Evolutionary conservation across 1,284 basidiomycete species (phyloP).

Genomic region (Marasmius sp.): DNA sequence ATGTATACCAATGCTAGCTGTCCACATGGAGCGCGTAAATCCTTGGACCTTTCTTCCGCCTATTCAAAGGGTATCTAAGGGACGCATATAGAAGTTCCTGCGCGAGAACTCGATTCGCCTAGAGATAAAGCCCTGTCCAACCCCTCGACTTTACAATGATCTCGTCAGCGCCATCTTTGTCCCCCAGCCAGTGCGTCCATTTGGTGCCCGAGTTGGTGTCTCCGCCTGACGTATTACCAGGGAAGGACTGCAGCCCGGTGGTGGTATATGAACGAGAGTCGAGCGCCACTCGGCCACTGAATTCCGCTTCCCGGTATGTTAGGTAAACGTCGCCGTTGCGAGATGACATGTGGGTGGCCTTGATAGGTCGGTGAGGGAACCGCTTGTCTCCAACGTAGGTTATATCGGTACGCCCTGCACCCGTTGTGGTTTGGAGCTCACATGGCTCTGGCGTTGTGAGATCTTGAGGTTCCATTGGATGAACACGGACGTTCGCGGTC

Average conservation of each 20-base stretch:
- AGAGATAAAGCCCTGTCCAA: slow-evolving; percentile 58
- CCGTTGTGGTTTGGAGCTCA: slow-evolving; percentile 45
- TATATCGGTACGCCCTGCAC: slow-evolving; percentile 50
- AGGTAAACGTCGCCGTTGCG: slow-evolving; percentile 53
- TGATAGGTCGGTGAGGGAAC: slow-evolving; percentile 44
- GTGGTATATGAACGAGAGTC: slow-evolving; percentile 42
- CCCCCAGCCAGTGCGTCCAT: slow-evolving; percentile 48
- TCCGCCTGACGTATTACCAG: slow-evolving; percentile 10
- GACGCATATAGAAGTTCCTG: too few relatives aligned
- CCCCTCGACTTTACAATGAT: slow-evolving; percentile 44
- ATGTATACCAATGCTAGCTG: background rate
- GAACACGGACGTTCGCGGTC: slow-evolving; percentile 46
- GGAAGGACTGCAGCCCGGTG: slow-evolving; percentile 30
- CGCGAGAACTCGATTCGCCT: slow-evolving; percentile 4
- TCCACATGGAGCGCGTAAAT: background rate
- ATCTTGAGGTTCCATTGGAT: slow-evolving; percentile 37
- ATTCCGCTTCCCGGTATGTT: slow-evolving; percentile 50
- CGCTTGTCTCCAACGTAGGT: slow-evolving; percentile 40
- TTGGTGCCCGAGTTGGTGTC: slow-evolving; percentile 23
- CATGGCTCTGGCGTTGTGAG: slow-evolving; percentile 33
- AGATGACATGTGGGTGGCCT: slow-evolving; percentile 44
- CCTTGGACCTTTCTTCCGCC: too few relatives aligned
- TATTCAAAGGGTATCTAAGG: too few relatives aligned
- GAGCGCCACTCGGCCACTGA: slow-evolving; percentile 48
- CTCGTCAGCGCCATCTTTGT: slow-evolving; percentile 44